Evolutionary conservation across 305 asterid genomes (phyloP).

Genomic region (Stenogyne calaminthoides): DNA sequence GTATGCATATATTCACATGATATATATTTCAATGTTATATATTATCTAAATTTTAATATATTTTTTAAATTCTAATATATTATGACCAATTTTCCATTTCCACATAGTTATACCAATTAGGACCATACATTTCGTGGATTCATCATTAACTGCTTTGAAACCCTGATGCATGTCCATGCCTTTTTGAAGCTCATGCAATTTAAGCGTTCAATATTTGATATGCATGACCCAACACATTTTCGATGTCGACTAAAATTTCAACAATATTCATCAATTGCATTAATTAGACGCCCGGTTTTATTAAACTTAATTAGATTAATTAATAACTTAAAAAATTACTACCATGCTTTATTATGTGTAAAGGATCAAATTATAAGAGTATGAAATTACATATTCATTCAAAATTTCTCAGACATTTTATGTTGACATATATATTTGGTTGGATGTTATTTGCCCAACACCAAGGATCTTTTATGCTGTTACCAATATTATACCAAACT

Average conservation of each 20-base stretch:
- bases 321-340: too few relatives aligned
- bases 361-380: background rate
- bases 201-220: conserved; percentile 14
- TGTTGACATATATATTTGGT: background rate
- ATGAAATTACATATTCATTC: background rate
- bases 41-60: too few relatives aligned
- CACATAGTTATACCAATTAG: conserved; percentile 16
- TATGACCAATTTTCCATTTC: background rate
- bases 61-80: too few relatives aligned
- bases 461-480: background rate
- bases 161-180: background rate
- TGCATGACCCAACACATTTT: conserved; percentile 29
- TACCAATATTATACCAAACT: background rate
- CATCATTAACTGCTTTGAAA: conserved; percentile 26
- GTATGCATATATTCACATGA: too few relatives aligned
- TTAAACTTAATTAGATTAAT: background rate
- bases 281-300: background rate
- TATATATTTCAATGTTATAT: too few relatives aligned
- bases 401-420: background rate
- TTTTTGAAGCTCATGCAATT: conserved; percentile 21
- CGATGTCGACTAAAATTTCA: background rate
- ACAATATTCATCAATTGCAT: background rate
- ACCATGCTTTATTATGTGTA: background rate
- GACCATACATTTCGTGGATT: conserved; percentile 15
- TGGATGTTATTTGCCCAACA: background rate